Base-by-base conservation (phyloP, 805 yeast genomes). In the Cyberlindnera lachancei region DNA sequence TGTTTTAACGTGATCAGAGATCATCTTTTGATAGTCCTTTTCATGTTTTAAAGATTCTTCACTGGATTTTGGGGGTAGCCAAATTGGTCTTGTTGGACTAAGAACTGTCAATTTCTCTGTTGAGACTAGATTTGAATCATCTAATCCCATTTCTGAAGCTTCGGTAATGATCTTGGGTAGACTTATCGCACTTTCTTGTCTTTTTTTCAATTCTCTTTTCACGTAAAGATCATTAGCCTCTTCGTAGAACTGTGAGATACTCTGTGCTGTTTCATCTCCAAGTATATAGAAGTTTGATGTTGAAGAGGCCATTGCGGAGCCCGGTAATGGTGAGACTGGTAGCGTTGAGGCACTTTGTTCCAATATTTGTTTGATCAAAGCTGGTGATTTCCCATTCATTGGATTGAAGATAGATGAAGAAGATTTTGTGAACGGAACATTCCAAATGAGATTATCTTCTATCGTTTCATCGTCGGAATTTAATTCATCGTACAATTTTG, bases 61-160 rank as follows among this genome's bases (percentile, higher is more conserved):
- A 4, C 54, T 43, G 15, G 70, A 55, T 50, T 80, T 81, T 26
- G 87, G 85, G 1, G 92, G 90, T 26, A 81, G 56, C 66, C 77
- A 73, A 3, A 68, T 58, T 8, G 83, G 88, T 39, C 90, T 59
- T 2, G 87, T 77, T 16, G 65, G 60, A 1, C 78, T 57, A 12
- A 66, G 44, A 27, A 60, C 42, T 5, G 46, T 37, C 15, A 40
- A 37, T 30, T 49, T 48, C 29, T 45, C 53, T 31, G 38, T 36
- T 1, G 86, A 78, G 2, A 80, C 68, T 22, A 81, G 55, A 30
- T 62, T 56, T 38, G 74, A 55, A 50, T 79, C 85, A 33, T 79
- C 87, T 38, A 78, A 50, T 4, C 68, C 68, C 15, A 53, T 48
- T 12, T 49, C 51, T 21, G 63, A 53, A 1, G 63, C 65, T 17